Evolutionary conservation across 306 rosid genomes (phyloP), one percentile per base, ranked within the genome.

Genomic region (Betula pendula): DNA sequence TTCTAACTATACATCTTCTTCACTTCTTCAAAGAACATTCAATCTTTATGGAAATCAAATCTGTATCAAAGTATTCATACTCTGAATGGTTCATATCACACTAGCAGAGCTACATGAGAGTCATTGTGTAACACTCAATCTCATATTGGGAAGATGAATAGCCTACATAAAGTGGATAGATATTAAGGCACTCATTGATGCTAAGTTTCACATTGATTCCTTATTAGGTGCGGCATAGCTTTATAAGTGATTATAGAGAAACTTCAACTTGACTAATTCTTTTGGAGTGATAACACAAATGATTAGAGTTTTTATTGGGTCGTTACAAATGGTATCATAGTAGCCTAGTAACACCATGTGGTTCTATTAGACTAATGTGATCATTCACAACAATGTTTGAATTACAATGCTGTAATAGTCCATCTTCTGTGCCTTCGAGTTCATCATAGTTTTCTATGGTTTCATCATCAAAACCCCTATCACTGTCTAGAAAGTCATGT

Each of bases 401-500:
- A 75, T 31, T 49, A 17, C 24, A 65, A 75, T 15, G 35, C 6
- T 51, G 29, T 35, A 75, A 20, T 50, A 42, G 66, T 38, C 53
- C 62, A 16, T 63, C 79, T 75, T 65, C 79, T 47, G 69, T 31
- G 13, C 25, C 35, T 66, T 49, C 65, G 20, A 33, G 60, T 75
- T 75, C 79, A 33, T 44, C 45, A 63, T 19, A 65, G 31, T 50
- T 35, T 35, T 49, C 58, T 31, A 75, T 25, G 11, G 63, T 33
- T 65, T 75, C 79, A 50, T 75, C 65, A 15, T 63, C 79, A 19
- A 60, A 75, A 33, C 22, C 72, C 5, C 62, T 59, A 75, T 63
- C 65, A 50, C 72, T 22, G 20, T 66, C 73, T 49, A 75, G 79
- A 75, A 63, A 66, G 0, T 75, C 73, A 75, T 35, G 65, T 33